These are phyloP conservation scores for Aureobasidium mangrovei DNA, from an alignment of 2,329 filamentous ascomycete genomes.

Conservation along the genomic window DNA sequence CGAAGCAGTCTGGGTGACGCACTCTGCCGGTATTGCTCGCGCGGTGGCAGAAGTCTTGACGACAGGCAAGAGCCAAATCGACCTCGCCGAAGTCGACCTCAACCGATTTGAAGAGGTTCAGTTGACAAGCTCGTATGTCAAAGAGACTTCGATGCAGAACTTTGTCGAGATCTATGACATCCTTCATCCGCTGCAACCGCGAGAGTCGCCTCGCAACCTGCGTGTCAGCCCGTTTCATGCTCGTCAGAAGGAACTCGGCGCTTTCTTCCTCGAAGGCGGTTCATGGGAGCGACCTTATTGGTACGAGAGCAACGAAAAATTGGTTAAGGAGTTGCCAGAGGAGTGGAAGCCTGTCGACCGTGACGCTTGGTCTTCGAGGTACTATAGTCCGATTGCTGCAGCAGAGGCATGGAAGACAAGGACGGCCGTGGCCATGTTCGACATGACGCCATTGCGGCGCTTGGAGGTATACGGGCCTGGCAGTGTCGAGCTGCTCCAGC, in stretches of 20 bases:
- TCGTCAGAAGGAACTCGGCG: conserved; percentile 47
- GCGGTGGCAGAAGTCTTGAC: conserved; percentile 53
- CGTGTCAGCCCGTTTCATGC: conserved; percentile 51
- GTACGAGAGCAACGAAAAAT: conserved; percentile 48
- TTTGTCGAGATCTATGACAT: conserved; percentile 60
- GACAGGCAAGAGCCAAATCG: conserved; percentile 45
- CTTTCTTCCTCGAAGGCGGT: conserved; percentile 50
- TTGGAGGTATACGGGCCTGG: conserved; percentile 52
- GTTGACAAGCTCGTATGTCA: conserved; percentile 46
- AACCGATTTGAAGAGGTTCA: conserved; percentile 55
- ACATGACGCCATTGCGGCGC: conserved; percentile 52
- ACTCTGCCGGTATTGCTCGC: conserved; percentile 54
- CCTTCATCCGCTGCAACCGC: conserved; percentile 51
- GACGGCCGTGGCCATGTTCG: conserved; percentile 53
- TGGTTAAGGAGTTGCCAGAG: conserved; percentile 44
- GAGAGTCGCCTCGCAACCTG: conserved; percentile 49
- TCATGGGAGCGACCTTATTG: conserved; percentile 57
- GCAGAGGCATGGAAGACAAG: conserved; percentile 58
- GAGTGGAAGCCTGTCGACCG: conserved; percentile 48
- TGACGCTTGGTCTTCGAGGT: conserved; percentile 50
- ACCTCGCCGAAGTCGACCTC: conserved; percentile 52
- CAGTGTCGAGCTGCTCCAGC: conserved; percentile 46
- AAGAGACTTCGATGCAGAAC: conserved; percentile 48
- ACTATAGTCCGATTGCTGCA: conserved; percentile 50
- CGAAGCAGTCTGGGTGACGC: conserved; percentile 59